Evolutionary conservation across 225 moss, liverwort and hornwort species (phyloP), one percentile per base, ranked within the genome.

Genomic region (Marchantia paleacea): DNA sequence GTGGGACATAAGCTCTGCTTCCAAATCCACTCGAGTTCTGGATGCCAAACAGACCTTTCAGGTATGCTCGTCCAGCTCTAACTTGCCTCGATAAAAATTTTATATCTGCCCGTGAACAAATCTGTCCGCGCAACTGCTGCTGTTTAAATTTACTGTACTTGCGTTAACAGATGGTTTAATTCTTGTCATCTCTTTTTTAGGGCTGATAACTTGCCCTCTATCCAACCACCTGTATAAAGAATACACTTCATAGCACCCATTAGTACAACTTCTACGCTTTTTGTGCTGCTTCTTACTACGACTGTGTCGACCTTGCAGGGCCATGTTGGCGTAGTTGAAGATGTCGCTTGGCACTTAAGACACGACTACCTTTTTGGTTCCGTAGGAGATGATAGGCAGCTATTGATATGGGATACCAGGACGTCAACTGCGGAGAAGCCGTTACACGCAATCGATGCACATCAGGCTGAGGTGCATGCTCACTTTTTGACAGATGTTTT

Each of bases 361-460:
- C 90, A 93, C 70, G 89, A 90, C 58, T 69, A 93, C 60, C 81
- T 95, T 4, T 95, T 95, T 82, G 94, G 90, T 10, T 95, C 94
- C 52, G 92, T 94, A 20, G 91, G 92, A 76, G 89, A 94, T 84
- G 94, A 94, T 30, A 89, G 88, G 52, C 91, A 91, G 75, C 85
- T 95, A 85, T 87, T 92, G 64, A 84, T 95, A 71, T 95, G 94
- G 94, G 92, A 95, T 80, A 87, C 87, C 0, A 85, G 94, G 70
- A 83, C 55, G 19, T 57, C 91, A 57, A 78, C 88, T 10, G 52
- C 73, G 58, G 91, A 93, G n/a, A 90, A 93, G 81, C 88, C 92
- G 72, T 79, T 90, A 12, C 87, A 88, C 76, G 81, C 88, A 3
- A 88, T 91, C 74, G 91, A 95, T 69, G 94, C 91, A 28, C 94